Evolutionary conservation across 2,329 filamentous ascomycete genomes (phyloP).

Genomic region (Cytospora schulzeri): DNA sequence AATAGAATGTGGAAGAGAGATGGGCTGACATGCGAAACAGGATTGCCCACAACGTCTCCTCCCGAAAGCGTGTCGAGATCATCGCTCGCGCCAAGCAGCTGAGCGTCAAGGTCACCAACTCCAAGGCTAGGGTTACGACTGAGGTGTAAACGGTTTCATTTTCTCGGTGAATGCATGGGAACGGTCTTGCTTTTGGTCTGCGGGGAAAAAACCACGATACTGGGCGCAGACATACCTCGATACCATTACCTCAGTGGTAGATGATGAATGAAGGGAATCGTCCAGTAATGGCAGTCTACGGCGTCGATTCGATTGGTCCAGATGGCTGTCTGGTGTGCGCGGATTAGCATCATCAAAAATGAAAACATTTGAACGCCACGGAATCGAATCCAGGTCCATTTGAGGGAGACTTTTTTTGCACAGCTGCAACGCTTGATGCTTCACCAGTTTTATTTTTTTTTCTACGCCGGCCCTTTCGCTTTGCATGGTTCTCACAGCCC

Average conservation of each 20-base stretch:
- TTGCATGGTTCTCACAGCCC: not conserved
- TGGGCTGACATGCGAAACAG: conserved; percentile 48
- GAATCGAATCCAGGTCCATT: not conserved
- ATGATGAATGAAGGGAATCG: conserved; percentile 27
- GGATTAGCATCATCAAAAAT: conserved; percentile 29
- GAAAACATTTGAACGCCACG: conserved; percentile 26
- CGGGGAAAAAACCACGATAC: conserved; percentile 29
- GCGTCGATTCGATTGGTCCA: conserved; percentile 28
- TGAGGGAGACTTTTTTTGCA: not conserved
- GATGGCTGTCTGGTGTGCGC: conserved; percentile 28
- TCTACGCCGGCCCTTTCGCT: not conserved
- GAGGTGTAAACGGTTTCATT: conserved; percentile 65
- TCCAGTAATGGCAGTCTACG: conserved; percentile 23
- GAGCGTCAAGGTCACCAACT: conserved; percentile 99
- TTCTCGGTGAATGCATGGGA: conserved; percentile 31
- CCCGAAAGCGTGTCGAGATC: conserved; percentile 98
- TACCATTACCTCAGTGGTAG: conserved; percentile 23
- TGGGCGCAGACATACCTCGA: conserved; percentile 24
- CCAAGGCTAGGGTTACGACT: conserved; percentile 98
- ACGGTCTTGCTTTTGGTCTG: conserved; percentile 32
- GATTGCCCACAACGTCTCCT: conserved; percentile 97
- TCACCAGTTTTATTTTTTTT: too few species aligned
- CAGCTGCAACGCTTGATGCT: not conserved
- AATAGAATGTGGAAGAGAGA: not conserved
- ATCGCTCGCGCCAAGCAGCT: conserved; percentile 96